Conservation (phyloP, 1,284 basidiomycete genomes). For the Fomitopsis betulina region DNA sequence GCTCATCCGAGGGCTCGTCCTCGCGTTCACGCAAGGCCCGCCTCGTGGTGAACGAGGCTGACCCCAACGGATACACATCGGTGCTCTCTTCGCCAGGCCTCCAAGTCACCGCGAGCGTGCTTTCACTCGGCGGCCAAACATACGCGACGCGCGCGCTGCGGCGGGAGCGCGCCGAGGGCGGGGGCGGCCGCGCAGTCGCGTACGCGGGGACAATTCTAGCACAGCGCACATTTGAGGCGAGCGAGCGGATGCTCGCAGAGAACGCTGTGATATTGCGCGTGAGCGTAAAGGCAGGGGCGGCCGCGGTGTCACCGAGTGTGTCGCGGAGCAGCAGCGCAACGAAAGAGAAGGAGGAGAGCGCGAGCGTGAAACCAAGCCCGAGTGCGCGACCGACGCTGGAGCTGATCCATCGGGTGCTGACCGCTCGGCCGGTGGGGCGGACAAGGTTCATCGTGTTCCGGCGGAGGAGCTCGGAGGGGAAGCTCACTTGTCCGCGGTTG, state of each 20-base stretch:
- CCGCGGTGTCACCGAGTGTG: neutral
- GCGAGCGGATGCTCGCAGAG: slow-evolving; percentile 1
- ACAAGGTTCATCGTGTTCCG: slow-evolving; percentile 7
- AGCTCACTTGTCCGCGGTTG: slow-evolving; percentile 1
- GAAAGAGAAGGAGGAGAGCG: neutral
- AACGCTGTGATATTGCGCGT: slow-evolving; percentile 4
- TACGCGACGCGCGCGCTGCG: slow-evolving; percentile 2
- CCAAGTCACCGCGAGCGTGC: neutral
- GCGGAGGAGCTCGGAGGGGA: slow-evolving; percentile 3
- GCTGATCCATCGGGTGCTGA: slow-evolving; percentile 7
- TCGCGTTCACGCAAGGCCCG: slow-evolving; percentile 1
- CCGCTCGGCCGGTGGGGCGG: neutral
- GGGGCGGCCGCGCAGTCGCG: neutral
- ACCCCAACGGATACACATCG: neutral
- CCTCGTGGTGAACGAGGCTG: slow-evolving; percentile 1
- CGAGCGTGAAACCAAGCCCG: slow-evolving; percentile 2
- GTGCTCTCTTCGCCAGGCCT: neutral
- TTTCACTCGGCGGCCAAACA: slow-evolving; percentile 1
- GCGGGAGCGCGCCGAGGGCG: neutral
- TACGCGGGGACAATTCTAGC: slow-evolving; percentile 2
- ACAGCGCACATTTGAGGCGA: slow-evolving; percentile 3
- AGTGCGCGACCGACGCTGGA: slow-evolving; percentile 5
- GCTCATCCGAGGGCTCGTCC: neutral
- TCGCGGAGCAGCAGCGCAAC: slow-evolving; percentile 1
- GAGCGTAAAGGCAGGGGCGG: neutral